phyloP scores from a whole-genome alignment of 2,329 filamentous ascomycete species.

The Sarocladiaceae sp. region DNA sequence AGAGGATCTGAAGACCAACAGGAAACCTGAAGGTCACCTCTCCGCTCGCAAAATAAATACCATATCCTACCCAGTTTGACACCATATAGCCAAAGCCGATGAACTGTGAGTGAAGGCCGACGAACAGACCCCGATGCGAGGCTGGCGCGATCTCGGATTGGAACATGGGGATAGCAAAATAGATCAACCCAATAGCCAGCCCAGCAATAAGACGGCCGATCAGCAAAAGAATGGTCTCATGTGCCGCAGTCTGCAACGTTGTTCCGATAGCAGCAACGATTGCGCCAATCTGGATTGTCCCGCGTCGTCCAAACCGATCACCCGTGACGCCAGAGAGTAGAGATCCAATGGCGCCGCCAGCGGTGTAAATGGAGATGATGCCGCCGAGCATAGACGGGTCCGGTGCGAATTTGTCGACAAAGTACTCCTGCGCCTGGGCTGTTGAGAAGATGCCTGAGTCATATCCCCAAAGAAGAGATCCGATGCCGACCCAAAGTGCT shows the following conservation, averaged over 20 bases:
- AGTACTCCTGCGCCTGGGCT: conserved; percentile 6
- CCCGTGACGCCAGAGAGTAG: not conserved
- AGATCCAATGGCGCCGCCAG: not conserved
- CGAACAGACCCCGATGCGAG: conserved; percentile 15
- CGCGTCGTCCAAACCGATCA: not conserved
- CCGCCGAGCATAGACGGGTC: not conserved
- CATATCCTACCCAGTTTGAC: not conserved
- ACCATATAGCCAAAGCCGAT: conserved; percentile 8
- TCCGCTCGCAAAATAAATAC: conserved; percentile 1
- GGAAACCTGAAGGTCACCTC: conserved; percentile 24
- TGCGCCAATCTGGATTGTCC: not conserved
- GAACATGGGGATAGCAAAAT: conserved; percentile 17
- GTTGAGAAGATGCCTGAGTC: conserved; percentile 7
- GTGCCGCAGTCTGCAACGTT: not conserved
- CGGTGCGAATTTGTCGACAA: not conserved
- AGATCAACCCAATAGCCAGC: conserved; percentile 19
- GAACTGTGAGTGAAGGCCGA: conserved; percentile 9
- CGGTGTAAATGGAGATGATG: conserved; percentile 2
- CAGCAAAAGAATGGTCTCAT: not conserved
- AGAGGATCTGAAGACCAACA: conserved; percentile 19
- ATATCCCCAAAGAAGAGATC: conserved; percentile 7
- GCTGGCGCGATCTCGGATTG: conserved; percentile 19
- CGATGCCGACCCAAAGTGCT: conserved; percentile 6
- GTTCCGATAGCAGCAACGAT: not conserved
- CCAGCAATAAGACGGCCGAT: conserved; percentile 19